Evolutionary conservation across 345 rosid genomes (phyloP).

Genomic region (Lepidium aucheri): DNA sequence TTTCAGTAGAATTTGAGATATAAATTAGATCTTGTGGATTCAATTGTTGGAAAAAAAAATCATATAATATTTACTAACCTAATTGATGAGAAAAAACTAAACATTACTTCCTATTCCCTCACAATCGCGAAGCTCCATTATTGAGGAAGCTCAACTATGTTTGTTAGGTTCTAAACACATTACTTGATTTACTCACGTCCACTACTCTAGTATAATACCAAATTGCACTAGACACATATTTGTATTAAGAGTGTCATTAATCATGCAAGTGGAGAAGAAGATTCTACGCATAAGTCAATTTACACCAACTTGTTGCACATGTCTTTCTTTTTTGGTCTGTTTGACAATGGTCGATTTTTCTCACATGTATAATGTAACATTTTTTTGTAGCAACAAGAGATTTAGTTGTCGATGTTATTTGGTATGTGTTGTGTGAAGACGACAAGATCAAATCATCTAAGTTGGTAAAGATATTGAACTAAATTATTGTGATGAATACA

Average conservation of each 20-base stretch:
- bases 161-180: background rate
- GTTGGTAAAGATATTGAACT: constrained; percentile 14
- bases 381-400: constrained; percentile 18
- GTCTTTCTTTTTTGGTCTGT: constrained; percentile 16
- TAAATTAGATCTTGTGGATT: too few relatives aligned
- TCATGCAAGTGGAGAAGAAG: constrained; percentile 19
- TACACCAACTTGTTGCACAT: constrained; percentile 25
- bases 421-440: background rate
- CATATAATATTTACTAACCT: background rate
- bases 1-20: too few relatives aligned
- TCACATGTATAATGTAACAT: constrained; percentile 15
- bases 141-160: background rate
- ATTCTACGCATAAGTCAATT: constrained; percentile 19
- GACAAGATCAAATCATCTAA: constrained; percentile 1
- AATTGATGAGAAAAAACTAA: background rate
- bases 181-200: background rate
- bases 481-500: constrained; percentile 11
- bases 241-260: constrained; percentile 4
- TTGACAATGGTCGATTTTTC: constrained; percentile 19
- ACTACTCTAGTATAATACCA: background rate
- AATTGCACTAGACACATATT: background rate
- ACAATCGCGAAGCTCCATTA: background rate
- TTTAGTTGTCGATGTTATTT: constrained; percentile 17
- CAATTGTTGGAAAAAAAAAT: too few relatives aligned
- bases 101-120: background rate